These are phyloP conservation scores for Colletotrichum tabaci DNA, from an alignment of 2,329 filamentous ascomycete species.

Conservation along the genomic window DNA sequence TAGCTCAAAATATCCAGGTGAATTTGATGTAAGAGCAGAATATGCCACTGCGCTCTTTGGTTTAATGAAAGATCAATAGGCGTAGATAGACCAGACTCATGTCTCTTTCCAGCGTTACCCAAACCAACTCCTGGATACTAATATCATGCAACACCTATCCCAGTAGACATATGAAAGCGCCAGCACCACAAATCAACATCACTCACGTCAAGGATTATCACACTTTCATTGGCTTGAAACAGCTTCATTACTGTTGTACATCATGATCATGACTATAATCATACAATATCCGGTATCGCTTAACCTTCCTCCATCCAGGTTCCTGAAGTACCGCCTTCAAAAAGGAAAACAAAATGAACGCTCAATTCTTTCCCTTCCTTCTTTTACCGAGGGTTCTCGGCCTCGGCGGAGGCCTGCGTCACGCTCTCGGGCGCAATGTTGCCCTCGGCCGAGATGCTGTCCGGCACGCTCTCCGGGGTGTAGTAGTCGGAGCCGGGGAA, in stretches of 20 bases:
- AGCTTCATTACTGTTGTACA: constrained; percentile 29
- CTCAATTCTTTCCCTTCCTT: background rate
- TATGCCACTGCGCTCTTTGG: background rate
- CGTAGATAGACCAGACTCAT: too few species aligned
- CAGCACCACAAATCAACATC: background rate
- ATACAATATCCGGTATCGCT: constrained; percentile 28
- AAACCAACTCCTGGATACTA: too few species aligned
- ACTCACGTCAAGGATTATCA: background rate
- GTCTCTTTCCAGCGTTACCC: too few species aligned
- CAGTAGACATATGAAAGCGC: too few species aligned
- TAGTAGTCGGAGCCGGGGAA: constrained; percentile 61
- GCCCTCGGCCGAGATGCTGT: constrained; percentile 53
- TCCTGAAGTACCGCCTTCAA: background rate
- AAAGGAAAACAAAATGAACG: background rate
- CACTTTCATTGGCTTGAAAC: background rate
- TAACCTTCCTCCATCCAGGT: background rate
- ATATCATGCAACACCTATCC: too few species aligned
- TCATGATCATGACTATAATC: constrained; percentile 19
- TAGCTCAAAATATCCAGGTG: background rate
- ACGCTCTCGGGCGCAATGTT: constrained; percentile 59
- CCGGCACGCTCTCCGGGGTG: constrained; percentile 57
- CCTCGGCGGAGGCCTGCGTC: constrained; percentile 53
- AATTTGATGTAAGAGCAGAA: background rate
- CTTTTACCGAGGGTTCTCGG: constrained; percentile 41
- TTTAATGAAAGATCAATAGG: too few species aligned